Percentiles rank a stretch among this genome's conserved stretches.
Conservation (phyloP, 1,284 basidiomycete genomes). For the Melampsora occidentalis region DNA sequence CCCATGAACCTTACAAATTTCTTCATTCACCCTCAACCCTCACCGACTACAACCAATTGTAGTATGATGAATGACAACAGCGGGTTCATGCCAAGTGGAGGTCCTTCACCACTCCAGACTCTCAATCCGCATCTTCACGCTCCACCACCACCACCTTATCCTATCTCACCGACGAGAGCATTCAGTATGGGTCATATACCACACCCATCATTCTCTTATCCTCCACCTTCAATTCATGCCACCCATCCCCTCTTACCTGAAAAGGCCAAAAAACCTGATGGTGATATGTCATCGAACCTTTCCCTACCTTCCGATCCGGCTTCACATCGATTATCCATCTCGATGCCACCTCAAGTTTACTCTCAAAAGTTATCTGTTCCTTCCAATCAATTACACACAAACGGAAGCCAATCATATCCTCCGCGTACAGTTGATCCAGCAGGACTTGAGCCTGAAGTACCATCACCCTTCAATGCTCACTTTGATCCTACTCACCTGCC, state of each 20-base stretch:
- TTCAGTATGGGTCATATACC: background rate
- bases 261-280: no score
- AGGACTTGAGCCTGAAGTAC: no score
- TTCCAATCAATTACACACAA: no score
- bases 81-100: background rate
- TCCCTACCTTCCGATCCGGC: no score
- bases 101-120: background rate
- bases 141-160: background rate
- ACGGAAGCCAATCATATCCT: no score
- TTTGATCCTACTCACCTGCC: no score
- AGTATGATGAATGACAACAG: background rate
- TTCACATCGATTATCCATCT: no score
- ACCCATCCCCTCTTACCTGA: background rate
- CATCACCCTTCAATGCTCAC: no score
- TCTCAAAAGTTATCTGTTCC: no score
- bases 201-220: background rate
- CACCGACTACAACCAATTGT: background rate
- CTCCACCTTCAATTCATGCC: background rate
- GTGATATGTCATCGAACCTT: no score
- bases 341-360: no score
- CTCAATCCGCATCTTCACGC: background rate
- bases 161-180: constrained; percentile 9
- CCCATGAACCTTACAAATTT: background rate
- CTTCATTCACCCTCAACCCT: constrained; percentile 15
- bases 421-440: no score